Base-by-base conservation (phyloP, 2,329 filamentous ascomycete species). In the Penicillium sclerotiorum region DNA sequence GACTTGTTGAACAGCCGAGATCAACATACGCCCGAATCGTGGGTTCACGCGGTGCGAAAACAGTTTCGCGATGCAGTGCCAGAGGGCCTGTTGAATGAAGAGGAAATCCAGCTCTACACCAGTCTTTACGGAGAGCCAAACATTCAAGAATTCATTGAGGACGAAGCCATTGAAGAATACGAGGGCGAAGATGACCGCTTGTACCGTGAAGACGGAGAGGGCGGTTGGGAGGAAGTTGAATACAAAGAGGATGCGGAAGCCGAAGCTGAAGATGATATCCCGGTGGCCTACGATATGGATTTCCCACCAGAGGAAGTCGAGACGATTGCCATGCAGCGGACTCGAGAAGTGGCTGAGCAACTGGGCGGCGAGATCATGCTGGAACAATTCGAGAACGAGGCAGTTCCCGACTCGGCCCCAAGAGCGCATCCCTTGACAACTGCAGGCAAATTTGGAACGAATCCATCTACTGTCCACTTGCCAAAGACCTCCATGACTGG, bases 101-200 rank as follows among this genome's bases (percentile, higher is more conserved):
- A 87, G 45, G 91, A 96, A 68, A 85, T 87, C 62, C 76, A 74
- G 40, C 74, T 95, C 1, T 96, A 95, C 69, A 84, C 88, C 64
- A 80, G 90, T 56, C 73, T 95, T 13, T 96, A 94, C 67, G 93
- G 92, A 1, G 78, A 85, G 27, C 90, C 91, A 2, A 67, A 89
- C 1, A 44, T 65, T 8, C 49, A 62, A 4, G 53, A 69, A 6
- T 42, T 62, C 2, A 57, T 66, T 9, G 59, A 60, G 2, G 58
- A 67, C 9, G 59, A 61, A 28, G 15, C 23, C 23, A 7, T 49
- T 7, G 59, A 60, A 12, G 64, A 69, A 25, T 61, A 57, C 8
- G 63, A 71, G 8, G 62, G 68, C 28, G 58, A 69, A n/a, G 37
- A 57, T 9, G 63, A 70, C 50, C 58, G 59, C 39, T 56, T 76